These are phyloP conservation scores for Chrysoporthe cubensis DNA, from an alignment of 2,329 filamentous ascomycete genomes.

Conservation along the genomic window DNA sequence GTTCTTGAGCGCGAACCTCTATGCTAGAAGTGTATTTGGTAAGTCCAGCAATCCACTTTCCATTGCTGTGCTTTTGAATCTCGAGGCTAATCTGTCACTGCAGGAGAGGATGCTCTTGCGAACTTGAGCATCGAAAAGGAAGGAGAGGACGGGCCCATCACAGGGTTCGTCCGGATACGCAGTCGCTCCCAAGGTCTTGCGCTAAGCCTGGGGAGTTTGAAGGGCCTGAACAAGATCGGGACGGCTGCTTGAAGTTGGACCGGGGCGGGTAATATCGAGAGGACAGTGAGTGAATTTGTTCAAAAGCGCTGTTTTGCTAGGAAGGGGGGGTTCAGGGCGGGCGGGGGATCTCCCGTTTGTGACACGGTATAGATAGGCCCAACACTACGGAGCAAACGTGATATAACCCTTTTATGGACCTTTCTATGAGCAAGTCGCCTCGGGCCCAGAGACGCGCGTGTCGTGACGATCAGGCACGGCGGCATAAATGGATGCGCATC, in stretches of 20 bases:
- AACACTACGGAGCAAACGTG: constrained; percentile 15
- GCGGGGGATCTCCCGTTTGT: not conserved
- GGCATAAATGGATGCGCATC: not conserved
- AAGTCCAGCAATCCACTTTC: constrained; percentile 50
- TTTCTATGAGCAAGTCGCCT: not conserved
- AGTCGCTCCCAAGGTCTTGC: constrained; percentile 95
- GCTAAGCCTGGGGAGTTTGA: constrained; percentile 89
- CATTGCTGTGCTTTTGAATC: constrained; percentile 20
- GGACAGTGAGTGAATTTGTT: constrained; percentile 14
- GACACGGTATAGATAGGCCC: constrained; percentile 12
- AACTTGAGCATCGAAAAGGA: constrained; percentile 98
- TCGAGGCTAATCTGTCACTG: constrained; percentile 16
- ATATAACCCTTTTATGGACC: constrained; percentile 3
- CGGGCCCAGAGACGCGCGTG: not conserved
- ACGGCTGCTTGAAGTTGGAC: constrained; percentile 40
- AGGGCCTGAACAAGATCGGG: constrained; percentile 86
- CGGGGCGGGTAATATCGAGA: constrained; percentile 8
- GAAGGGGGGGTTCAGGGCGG: not conserved
- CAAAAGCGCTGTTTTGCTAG: constrained; percentile 20
- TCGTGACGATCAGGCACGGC: not conserved
- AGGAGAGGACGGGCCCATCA: constrained; percentile 91
- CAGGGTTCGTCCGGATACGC: constrained; percentile 96
- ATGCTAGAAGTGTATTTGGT: constrained; percentile 98
- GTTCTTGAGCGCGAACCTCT: constrained; percentile 95
- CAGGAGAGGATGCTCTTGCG: constrained; percentile 96